Conservation (phyloP, 2,329 filamentous ascomycete genomes). For the Thielaviopsis punctulata region DNA sequence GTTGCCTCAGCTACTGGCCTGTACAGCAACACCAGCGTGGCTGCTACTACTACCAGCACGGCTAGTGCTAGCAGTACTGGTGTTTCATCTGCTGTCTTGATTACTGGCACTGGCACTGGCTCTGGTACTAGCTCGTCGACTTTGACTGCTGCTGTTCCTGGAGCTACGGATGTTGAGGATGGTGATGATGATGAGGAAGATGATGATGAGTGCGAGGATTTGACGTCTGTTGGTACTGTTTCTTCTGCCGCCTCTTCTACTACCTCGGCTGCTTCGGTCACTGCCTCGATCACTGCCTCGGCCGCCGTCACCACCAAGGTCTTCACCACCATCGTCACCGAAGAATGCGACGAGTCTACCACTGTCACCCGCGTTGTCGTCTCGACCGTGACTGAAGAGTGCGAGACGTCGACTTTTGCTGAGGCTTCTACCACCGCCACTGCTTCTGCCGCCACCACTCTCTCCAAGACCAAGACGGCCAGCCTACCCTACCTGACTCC, state of each 20-base stretch:
- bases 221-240: background rate
- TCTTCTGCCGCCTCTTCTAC: background rate
- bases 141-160: background rate
- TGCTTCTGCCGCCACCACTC: background rate
- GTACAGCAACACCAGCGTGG: background rate
- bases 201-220: background rate
- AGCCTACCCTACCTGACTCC: background rate
- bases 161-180: constrained; percentile 1
- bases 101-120: background rate
- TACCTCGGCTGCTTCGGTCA: background rate
- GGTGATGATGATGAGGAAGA: background rate
- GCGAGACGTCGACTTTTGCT: no score
- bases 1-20: background rate
- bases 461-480: background rate
- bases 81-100: background rate
- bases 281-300: background rate
- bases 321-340: background rate
- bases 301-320: background rate
- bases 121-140: background rate
- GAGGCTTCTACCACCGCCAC: background rate
- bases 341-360: background rate
- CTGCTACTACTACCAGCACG: background rate
- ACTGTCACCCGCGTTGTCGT: background rate
- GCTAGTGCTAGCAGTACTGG: no score
- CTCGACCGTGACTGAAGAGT: background rate